Base-by-base conservation (phyloP, 192 early-diverging fungal genomes). In the Coemansia asiatica region DNA sequence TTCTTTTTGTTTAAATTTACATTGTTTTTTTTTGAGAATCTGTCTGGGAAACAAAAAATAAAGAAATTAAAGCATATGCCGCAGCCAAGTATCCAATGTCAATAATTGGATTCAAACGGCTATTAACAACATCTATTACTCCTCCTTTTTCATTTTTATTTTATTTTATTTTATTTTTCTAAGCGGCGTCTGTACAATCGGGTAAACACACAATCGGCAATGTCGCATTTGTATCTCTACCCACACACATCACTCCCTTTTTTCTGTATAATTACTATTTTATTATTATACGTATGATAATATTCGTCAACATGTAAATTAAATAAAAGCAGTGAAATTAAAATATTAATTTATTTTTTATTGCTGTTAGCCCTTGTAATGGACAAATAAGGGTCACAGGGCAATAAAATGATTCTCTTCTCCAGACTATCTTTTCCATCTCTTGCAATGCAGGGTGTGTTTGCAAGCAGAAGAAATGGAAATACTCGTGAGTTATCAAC, bases 41-140 rank as follows among this genome's bases (percentile, higher is more conserved):
- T 44, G 40, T 44, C n/a, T 29, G 54, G 9, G 27, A 31, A 15
- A 56, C 2, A 53, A 26, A 27, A 29, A 29, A 56, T 29, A 19
- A 55, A 13, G 5, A 56, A 56, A 56, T 49, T 22, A 49, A 49
- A 49, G 48, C 48, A 49, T 22, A 49, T 18, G 48, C 48, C n/a
- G 9, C n/a, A n/a, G 23, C n/a, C 48, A 49, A 49, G 16, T 49
- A 22, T 18, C 31, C 3, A 8, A 33, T 33, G 31, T 3, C 31
- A 33, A 8, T 33, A 33, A 3, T 33, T 33, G 31, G 31, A 6
- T 33, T 8, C 31, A 33, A 33, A 33, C 8, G 31, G 31, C 31
- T 13, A 44, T 44, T 44, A 3, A 44, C 40, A 44, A 44, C 2
- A 13, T 44, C 2, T 44, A 13, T 44, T 15, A 2, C 13, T 15